Conservation (phyloP, 2,329 filamentous ascomycete species). For the Paecilomyces fulvus region DNA sequence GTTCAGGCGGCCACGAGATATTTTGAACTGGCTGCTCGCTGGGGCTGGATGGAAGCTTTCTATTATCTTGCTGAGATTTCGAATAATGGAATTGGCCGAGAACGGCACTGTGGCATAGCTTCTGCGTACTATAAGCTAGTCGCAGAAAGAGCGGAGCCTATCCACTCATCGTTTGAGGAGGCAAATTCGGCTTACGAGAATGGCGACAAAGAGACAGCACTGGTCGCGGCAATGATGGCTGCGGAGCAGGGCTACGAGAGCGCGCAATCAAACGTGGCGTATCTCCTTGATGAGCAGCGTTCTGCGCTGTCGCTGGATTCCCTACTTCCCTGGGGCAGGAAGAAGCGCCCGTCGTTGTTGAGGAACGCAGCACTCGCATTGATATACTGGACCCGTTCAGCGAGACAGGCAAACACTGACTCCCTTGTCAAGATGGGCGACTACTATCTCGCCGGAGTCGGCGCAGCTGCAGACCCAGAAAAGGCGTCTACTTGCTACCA, state of each 20-base stretch:
- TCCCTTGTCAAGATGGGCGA: conserved; percentile 97
- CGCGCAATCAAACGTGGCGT: conserved; percentile 84
- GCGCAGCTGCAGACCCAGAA: conserved; percentile 61
- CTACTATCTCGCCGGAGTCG: conserved; percentile 82
- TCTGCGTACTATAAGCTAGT: conserved; percentile 76
- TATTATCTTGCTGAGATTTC: conserved; percentile 89
- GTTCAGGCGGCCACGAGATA: conserved; percentile 71
- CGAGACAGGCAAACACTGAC: conserved; percentile 87
- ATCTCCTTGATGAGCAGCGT: conserved; percentile 66
- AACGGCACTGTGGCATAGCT: conserved; percentile 68
- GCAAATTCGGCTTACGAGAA: conserved; percentile 74
- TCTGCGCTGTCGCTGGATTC: conserved; percentile 51
- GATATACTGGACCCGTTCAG: conserved; percentile 91
- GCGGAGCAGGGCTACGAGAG: conserved; percentile 88
- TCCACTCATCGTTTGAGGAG: conserved; percentile 72
- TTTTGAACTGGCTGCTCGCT: conserved; percentile 76
- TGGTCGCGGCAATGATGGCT: conserved; percentile 75
- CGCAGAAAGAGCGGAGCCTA: conserved; percentile 61
- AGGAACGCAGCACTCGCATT: conserved; percentile 61
- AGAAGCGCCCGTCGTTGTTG: conserved; percentile 39
- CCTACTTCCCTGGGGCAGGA: conserved; percentile 41
- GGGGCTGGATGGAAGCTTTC: conserved; percentile 77
- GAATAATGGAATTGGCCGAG: conserved; percentile 68
- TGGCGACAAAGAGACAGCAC: conserved; percentile 69
- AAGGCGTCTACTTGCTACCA: conserved; percentile 92